Percentiles rank a stretch among this genome's conserved stretches.
These are phyloP conservation scores for Cercospora sesami DNA, from an alignment of 2,329 filamentous ascomycete genomes.

Conservation along the genomic window DNA sequence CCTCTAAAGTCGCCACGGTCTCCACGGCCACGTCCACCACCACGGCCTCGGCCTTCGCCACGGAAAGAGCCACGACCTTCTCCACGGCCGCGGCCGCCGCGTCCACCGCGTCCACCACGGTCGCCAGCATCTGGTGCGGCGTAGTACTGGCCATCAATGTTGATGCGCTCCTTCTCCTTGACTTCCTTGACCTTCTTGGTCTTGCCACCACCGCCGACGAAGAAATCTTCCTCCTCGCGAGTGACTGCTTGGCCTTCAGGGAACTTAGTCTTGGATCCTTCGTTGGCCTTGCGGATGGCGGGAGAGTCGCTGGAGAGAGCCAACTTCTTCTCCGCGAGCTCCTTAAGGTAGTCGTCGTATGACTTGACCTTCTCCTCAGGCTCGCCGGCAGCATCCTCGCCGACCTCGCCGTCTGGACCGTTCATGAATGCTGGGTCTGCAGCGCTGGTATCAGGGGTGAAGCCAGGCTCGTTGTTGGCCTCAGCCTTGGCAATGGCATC, in stretches of 20 bases:
- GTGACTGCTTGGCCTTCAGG: constrained; percentile 70
- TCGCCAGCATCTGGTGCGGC: constrained; percentile 59
- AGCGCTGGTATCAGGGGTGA: constrained; percentile 38
- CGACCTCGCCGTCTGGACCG: constrained; percentile 44
- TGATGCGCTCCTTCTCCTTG: constrained; percentile 74
- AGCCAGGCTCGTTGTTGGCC: constrained; percentile 34
- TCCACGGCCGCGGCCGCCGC: constrained; percentile 45
- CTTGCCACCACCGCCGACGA: constrained; percentile 74
- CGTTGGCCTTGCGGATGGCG: constrained; percentile 85
- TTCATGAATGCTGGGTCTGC: constrained; percentile 48
- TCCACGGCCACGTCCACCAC: constrained; percentile 37
- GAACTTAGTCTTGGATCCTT: constrained; percentile 95
- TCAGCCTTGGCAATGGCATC: constrained; percentile 75
- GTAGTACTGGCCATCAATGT: constrained; percentile 73
- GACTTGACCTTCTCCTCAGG: constrained; percentile 81
- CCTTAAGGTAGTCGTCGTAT: constrained; percentile 82
- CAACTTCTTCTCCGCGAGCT: constrained; percentile 73
- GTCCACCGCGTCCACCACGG: constrained; percentile 56
- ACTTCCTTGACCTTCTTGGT: constrained; percentile 75
- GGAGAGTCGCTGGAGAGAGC: constrained; percentile 64
- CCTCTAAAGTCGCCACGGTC: constrained; percentile 40
- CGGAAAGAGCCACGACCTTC: constrained; percentile 44
- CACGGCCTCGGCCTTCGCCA: constrained; percentile 46
- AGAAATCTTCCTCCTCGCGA: constrained; percentile 69
- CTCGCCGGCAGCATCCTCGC: constrained; percentile 38